Evolutionary conservation across 2,329 filamentous ascomycete genomes (phyloP), one percentile per base, ranked within the genome.

Genomic region (Ophiostoma ips): DNA sequence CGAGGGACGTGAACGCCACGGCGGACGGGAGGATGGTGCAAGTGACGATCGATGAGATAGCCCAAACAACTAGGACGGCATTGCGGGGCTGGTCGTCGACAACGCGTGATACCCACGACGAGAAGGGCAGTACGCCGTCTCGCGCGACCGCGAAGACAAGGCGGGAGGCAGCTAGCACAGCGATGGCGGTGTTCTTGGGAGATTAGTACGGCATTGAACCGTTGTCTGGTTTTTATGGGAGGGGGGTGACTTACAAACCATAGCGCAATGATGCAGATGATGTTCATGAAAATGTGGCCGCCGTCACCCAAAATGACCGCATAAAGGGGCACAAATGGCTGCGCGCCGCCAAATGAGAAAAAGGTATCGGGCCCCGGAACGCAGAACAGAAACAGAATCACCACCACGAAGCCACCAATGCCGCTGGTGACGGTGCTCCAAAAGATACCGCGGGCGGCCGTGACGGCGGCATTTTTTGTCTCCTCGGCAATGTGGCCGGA

Each of bases 401-500:
- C 52, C 0, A 52, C 50, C 5, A 31, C 28, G 12, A 53, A 53
- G 28, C 52, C 52, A 16, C 52, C 52, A 16, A 52, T 30, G 33
- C 52, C 50, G 16, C 49, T 52, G 37, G 21, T 47, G 1, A 53
- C 52, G 4, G 52, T 53, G 28, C 49, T 52, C 52, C 52, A 53
- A 16, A 53, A 53, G 34, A 52, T 53, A 11, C 52, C 52, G 15
- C 50, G 52, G 6, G 52, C 50, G 2, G 50, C 52, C 2, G 50
- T 47, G 15, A 54, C 30, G n/a, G 50, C 18, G 2, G 52, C 52
- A 15, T 54, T 54, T 28, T 52, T 54, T 12, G 52, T 54, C 34
- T 53, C 52, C 31, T 54, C 50, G 15, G 52, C 50, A 6, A 54
- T 50, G 47, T 54, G 52, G 11, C 52, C 52, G 5, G 52, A 54